Evolutionary conservation across 139 green algal genomes (phyloP).

Genomic region (Tetratostichococcus sp.): DNA sequence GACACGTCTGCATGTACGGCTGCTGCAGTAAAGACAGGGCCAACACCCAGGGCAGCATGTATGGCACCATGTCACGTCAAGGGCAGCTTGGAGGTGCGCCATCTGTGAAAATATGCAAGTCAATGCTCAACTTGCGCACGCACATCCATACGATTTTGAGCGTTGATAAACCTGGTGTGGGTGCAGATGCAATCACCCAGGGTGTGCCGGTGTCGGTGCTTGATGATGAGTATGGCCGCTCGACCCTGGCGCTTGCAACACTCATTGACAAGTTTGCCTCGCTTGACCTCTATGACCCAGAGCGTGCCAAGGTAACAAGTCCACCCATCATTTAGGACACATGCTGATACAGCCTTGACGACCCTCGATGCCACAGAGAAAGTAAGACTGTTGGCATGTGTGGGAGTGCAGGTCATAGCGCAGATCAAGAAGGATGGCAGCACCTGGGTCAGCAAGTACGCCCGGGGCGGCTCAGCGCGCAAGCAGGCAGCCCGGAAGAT

Average conservation of each 20-base stretch:
- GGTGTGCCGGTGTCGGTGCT: slow-evolving; percentile 25
- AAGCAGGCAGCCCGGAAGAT: slow-evolving; percentile 41
- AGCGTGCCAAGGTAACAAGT: slow-evolving; percentile 17
- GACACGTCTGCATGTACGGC: background rate
- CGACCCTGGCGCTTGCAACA: slow-evolving; percentile 2
- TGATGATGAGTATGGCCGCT: slow-evolving; percentile 17
- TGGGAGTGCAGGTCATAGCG: background rate
- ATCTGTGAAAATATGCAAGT: too few relatives aligned
- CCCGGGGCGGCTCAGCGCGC: slow-evolving; percentile 42
- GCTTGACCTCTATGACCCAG: slow-evolving; percentile 15
- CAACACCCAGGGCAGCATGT: slow-evolving; percentile 2
- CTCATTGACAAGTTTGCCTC: slow-evolving; percentile 14
- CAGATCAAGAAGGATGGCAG: slow-evolving; percentile 36
- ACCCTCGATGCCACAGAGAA: too few relatives aligned
- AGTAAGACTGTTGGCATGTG: background rate
- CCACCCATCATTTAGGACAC: background rate
- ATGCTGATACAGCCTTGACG: too few relatives aligned
- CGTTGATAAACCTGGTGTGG: too few relatives aligned
- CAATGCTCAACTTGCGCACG: too few relatives aligned
- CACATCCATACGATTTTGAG: too few relatives aligned
- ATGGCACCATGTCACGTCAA: background rate
- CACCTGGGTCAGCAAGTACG: slow-evolving; percentile 48
- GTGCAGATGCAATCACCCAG: background rate
- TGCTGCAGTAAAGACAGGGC: slow-evolving; percentile 4
- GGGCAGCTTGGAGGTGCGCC: background rate